Base-by-base conservation (phyloP, 2,329 filamentous ascomycete species). In the Cladosporium sp. region DNA sequence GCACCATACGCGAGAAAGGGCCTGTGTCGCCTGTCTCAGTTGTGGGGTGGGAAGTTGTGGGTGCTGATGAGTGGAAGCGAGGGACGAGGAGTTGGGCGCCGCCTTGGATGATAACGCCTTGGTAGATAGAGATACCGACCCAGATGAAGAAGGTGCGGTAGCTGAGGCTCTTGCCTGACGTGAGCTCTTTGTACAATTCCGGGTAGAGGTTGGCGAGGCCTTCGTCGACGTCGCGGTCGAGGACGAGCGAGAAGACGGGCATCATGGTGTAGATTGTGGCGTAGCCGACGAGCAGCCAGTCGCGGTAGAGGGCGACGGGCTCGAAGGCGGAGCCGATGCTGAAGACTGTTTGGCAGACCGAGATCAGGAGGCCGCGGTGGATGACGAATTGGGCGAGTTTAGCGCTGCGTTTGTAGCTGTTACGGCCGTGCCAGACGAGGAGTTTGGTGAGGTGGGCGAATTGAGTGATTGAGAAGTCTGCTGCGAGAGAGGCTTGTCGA, bases 321-420 rank as follows among this genome's bases (percentile, higher is more conserved):
- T 97, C 91, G 71, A 97, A 97, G 61, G 88, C 85, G 60, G 90
- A 88, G 5, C 93, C 92, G 62, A 97, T 95, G 72, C 90, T 95
- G 79, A 93, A 99, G 82, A 99, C 92, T 0, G 94, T 97, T 77
- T 99, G 94, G 68, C 92, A 97, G 28, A 97, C 92, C 56, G 86
- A 88, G 69, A 99, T 96, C 69, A 99, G 96, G 45, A 99, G 80
- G 52, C 94, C 94, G 68, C 94, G 89, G 72, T 99, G 95, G 68
- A 99, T 99, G 68, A 99, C 93, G 74, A 99, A 99, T 73, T 97
- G 95, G 0, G 90, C 92, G 22, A 99, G 84, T 76, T 99, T 99
- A 28, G 94, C 94, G 60, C 87, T 91, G 47, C 95, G 86, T 75
- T 97, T 97, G 80, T 99, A 99, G 67, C 88, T 93, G 76, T 99